Evolutionary conservation across 1,284 basidiomycete genomes (phyloP).

Genomic region (Schizophyllum amplum): DNA sequence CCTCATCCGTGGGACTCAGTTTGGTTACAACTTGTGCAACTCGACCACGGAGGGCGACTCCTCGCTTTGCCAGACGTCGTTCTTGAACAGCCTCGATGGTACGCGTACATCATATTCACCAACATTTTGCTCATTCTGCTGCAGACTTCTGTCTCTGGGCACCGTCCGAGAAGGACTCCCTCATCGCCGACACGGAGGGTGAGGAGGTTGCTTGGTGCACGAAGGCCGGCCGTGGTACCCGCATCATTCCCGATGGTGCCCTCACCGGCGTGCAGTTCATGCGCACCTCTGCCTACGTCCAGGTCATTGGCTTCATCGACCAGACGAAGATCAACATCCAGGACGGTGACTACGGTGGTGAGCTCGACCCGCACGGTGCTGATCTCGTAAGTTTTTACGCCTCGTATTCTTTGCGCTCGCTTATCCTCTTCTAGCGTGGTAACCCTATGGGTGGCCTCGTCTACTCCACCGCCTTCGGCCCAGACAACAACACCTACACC

Average conservation of each 20-base stretch:
- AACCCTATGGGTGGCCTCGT: slow-evolving; percentile 57
- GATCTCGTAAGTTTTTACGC: slow-evolving; percentile 7
- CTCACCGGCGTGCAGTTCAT: slow-evolving; percentile 25
- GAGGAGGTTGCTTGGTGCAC: slow-evolving; percentile 68
- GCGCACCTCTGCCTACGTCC: slow-evolving; percentile 36
- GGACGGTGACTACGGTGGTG: slow-evolving; percentile 36
- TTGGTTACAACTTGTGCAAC: slow-evolving; percentile 68
- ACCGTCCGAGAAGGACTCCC: slow-evolving; percentile 30
- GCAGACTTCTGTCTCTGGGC: slow-evolving; percentile 54
- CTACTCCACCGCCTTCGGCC: slow-evolving; percentile 49
- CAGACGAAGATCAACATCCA: slow-evolving; percentile 36
- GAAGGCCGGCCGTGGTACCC: slow-evolving; percentile 25
- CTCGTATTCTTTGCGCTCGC: not conserved
- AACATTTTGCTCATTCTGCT: slow-evolving; percentile 1
- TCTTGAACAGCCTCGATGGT: slow-evolving; percentile 49
- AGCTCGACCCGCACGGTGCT: slow-evolving; percentile 36
- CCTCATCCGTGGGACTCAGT: slow-evolving; percentile 47
- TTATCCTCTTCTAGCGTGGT: slow-evolving; percentile 26
- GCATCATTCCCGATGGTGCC: not conserved
- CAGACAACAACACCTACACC: slow-evolving; percentile 29
- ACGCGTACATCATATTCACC: slow-evolving; percentile 7
- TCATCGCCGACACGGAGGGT: slow-evolving; percentile 56
- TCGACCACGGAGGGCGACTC: slow-evolving; percentile 53
- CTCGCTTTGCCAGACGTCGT: slow-evolving; percentile 58
- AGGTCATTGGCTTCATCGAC: slow-evolving; percentile 40